Percentiles rank a stretch among this genome's conserved stretches.
Conservation (phyloP, 805 yeast species). For the Metschnikowia anglica region DNA sequence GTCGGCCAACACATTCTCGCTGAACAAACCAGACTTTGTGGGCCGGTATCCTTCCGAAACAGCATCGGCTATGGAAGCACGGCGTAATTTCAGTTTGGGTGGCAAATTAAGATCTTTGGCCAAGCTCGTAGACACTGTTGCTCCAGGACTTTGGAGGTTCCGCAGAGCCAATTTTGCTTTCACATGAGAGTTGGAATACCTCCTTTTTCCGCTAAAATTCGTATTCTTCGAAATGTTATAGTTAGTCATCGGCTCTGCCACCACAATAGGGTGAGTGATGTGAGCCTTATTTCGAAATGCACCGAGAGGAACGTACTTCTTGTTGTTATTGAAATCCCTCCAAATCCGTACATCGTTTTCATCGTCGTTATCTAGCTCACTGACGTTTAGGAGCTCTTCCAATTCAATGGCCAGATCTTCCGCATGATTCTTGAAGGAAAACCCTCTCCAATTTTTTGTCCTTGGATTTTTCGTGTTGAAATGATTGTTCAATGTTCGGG, state of each 20-base stretch:
- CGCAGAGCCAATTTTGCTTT: constrained; percentile 17
- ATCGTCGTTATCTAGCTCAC: constrained; percentile 75
- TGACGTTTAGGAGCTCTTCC: constrained; percentile 84
- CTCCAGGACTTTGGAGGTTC: constrained; percentile 13
- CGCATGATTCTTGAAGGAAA: constrained; percentile 17
- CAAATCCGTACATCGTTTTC: constrained; percentile 54
- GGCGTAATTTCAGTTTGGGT: constrained; percentile 46
- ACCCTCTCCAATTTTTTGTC: constrained; percentile 25
- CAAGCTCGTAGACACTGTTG: constrained; percentile 9
- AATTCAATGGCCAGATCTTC: constrained; percentile 48
- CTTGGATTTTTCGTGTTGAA: constrained; percentile 14
- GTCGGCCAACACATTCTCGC: constrained; percentile 70
- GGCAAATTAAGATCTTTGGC: constrained; percentile 20
- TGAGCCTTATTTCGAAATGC: constrained; percentile 77
- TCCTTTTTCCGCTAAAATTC: constrained; percentile 23
- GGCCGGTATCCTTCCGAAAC: constrained; percentile 72
- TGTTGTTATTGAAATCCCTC: constrained; percentile 46
- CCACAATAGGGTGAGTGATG: constrained; percentile 24
- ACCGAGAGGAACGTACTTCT: constrained; percentile 68
- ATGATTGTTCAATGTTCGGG: constrained; percentile 61
- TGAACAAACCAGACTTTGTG: constrained; percentile 73
- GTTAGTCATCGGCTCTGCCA: constrained; percentile 28
- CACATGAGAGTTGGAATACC: constrained; percentile 16
- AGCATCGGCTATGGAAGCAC: constrained; percentile 72
- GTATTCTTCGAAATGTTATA: constrained; percentile 30